Evolutionary conservation across 148 eudicot genomes (phyloP).

Genomic region (Cornus kousa): DNA sequence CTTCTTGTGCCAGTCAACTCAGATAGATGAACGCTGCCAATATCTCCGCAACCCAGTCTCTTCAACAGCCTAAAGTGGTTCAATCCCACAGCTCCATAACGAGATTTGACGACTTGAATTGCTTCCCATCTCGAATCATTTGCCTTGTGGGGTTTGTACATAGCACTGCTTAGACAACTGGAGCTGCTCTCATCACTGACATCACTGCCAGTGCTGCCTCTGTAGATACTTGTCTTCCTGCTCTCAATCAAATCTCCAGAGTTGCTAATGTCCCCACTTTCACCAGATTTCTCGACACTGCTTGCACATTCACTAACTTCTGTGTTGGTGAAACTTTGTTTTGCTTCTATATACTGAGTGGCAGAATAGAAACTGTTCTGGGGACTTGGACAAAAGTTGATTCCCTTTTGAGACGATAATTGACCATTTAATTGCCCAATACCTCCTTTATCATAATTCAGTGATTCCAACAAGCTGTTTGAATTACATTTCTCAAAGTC

Average conservation of each 20-base stretch:
- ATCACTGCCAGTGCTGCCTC: slow-evolving; percentile 84
- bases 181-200: slow-evolving; percentile 87
- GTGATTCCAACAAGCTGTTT: slow-evolving; percentile 24
- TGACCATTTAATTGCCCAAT: slow-evolving; percentile 20
- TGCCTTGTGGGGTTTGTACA: slow-evolving; percentile 83
- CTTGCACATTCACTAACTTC: slow-evolving; percentile 65
- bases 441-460: slow-evolving; percentile 20
- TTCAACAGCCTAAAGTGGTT: slow-evolving; percentile 69
- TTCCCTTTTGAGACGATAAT: slow-evolving; percentile 32
- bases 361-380: slow-evolving; percentile 65
- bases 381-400: slow-evolving; percentile 59
- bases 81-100: slow-evolving; percentile 56
- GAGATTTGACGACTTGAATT: slow-evolving; percentile 58
- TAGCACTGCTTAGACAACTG: slow-evolving; percentile 55
- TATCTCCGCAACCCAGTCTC: slow-evolving; percentile 82
- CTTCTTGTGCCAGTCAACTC: slow-evolving; percentile 77
- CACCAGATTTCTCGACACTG: slow-evolving; percentile 53
- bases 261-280: slow-evolving; percentile 42
- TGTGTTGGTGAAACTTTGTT: slow-evolving; percentile 76
- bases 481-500: slow-evolving; percentile 32
- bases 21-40: slow-evolving; percentile 74
- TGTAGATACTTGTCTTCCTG: slow-evolving; percentile 62
- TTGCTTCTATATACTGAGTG: slow-evolving; percentile 68
- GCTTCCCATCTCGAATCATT: slow-evolving; percentile 91
- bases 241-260: slow-evolving; percentile 58